A percentile compares a stretch with the other conserved stretches of the same genome.
These are phyloP conservation scores for Kwoniella botswanensis DNA, from an alignment of 768 basidiomycete species.

Conservation along the genomic window DNA sequence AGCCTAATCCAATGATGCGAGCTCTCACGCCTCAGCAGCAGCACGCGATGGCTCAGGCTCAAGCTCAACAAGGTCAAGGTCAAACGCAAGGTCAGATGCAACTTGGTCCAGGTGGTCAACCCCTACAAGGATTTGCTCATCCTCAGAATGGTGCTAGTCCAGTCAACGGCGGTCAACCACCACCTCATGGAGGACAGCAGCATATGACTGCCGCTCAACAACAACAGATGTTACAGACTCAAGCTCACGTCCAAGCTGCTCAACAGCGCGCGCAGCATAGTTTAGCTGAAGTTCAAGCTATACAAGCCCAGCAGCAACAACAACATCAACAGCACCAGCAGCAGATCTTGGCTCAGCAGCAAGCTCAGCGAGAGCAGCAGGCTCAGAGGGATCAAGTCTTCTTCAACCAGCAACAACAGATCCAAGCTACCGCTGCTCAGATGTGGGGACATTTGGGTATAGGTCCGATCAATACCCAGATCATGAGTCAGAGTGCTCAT, in stretches of 20 bases:
- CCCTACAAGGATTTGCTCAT: constrained; percentile 12
- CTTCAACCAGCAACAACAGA: constrained; percentile 29
- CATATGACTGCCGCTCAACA: constrained; percentile 23
- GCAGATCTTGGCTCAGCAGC: constrained; percentile 23
- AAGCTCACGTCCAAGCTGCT: constrained; percentile 37
- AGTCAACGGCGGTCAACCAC: constrained; percentile 17
- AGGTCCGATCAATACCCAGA: constrained; percentile 38
- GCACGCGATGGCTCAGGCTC: constrained; percentile 24
- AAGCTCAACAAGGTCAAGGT: constrained; percentile 21
- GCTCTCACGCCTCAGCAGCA: constrained; percentile 41
- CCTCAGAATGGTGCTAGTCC: constrained; percentile 27
- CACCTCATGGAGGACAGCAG: constrained; percentile 19
- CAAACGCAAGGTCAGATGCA: constrained; percentile 10
- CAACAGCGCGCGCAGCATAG: constrained; percentile 27
- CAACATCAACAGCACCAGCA: constrained; percentile 36
- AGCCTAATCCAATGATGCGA: constrained; percentile 42
- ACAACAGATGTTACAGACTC: constrained; percentile 34
- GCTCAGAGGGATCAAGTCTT: constrained; percentile 34
- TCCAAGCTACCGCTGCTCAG: constrained; percentile 38
- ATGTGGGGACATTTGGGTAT: constrained; percentile 46
- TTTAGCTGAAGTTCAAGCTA: constrained; percentile 23
- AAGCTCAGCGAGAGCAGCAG: constrained; percentile 28
- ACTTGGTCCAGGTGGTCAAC: neutral
- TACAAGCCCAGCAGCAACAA: constrained; percentile 27
- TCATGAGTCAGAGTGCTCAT: constrained; percentile 44